These are phyloP conservation scores for Cytospora mali DNA, from an alignment of 2,329 filamentous ascomycete species.

Conservation along the genomic window DNA sequence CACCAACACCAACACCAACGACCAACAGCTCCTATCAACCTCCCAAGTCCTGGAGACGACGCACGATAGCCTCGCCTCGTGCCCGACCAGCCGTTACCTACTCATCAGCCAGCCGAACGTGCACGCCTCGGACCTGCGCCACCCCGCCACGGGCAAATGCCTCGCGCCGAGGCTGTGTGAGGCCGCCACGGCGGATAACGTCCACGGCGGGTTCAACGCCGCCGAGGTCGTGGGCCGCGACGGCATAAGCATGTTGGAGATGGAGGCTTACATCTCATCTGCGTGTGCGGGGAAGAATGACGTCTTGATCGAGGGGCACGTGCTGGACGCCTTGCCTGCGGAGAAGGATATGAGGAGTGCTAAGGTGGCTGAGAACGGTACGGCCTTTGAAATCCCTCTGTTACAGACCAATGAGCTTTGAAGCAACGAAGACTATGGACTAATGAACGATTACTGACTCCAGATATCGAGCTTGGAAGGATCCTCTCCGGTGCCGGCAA, in stretches of 20 bases:
- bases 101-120: constrained; percentile 77
- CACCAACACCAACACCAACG: background rate
- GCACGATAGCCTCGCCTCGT: constrained; percentile 60
- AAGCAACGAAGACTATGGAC: constrained; percentile 25
- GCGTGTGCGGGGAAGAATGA: constrained; percentile 45
- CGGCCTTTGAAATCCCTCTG: constrained; percentile 32
- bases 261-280: constrained; percentile 49
- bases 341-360: constrained; percentile 46
- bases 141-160: constrained; percentile 47
- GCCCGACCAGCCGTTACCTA: constrained; percentile 76
- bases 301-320: constrained; percentile 44
- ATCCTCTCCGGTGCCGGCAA: constrained; percentile 43
- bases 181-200: constrained; percentile 38
- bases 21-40: constrained; percentile 53
- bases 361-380: constrained; percentile 53
- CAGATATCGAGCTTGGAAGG: constrained; percentile 56
- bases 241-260: constrained; percentile 33
- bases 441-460: constrained; percentile 26
- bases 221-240: constrained; percentile 56
- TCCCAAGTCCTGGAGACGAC: constrained; percentile 46
- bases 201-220: constrained; percentile 50
- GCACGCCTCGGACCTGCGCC: constrained; percentile 67
- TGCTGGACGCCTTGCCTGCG: constrained; percentile 45
- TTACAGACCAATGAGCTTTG: background rate
- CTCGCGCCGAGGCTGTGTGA: constrained; percentile 56